Base-by-base conservation (phyloP, 225 moss, liverwort and hornwort genomes). In the Bryoerythrophyllum caledonicum region DNA sequence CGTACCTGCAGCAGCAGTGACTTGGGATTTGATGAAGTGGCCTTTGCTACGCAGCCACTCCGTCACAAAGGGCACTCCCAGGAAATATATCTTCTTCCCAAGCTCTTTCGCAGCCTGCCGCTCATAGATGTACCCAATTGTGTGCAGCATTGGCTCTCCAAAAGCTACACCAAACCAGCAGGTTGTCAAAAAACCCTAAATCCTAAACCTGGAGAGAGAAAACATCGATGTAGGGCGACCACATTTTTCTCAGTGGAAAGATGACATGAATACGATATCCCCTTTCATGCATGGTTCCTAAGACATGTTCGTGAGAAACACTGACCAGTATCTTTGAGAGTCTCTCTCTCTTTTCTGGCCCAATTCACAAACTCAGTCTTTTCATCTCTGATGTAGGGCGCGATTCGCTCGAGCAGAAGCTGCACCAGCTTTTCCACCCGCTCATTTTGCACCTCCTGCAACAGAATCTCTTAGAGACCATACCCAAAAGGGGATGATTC, bases 21-120 rank as follows among this genome's bases (percentile, higher is more conserved):
- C 76, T 82, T 92, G 92, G 49, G 96, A 88, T 79, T 90, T 91
- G 72, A 97, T 86, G 21, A 67, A 89, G 72, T 97, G 96, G 64
- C 96, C 94, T 84, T 92, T 96, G 73, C 94, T 90, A 23, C 96
- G 94, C 54, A 96, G 64, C 96, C 94, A 94, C 78, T 96, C 96
- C 20, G 78, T 90, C 20, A 94, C 71, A 72, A 91, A 94, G 8
- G 96, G 94, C 35, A 96, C 85, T 52, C 94, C 96, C 30, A 96
- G 78, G 6, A 90, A 75, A 9, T 86, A 78, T 2, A 84, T 71
- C 43, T 90, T 94, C 81, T 92, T 96, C 61, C 96, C 96, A 21
- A 96, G 84, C 78, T 96, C 92, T 60, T 96, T 96, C 23, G 90
- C 90, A 72, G 73, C 93, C 73, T 92, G 92, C 74, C 94, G 84